phyloP scores from a whole-genome alignment of 1,284 basidiomycete species.

The Marasmius sp. region DNA sequence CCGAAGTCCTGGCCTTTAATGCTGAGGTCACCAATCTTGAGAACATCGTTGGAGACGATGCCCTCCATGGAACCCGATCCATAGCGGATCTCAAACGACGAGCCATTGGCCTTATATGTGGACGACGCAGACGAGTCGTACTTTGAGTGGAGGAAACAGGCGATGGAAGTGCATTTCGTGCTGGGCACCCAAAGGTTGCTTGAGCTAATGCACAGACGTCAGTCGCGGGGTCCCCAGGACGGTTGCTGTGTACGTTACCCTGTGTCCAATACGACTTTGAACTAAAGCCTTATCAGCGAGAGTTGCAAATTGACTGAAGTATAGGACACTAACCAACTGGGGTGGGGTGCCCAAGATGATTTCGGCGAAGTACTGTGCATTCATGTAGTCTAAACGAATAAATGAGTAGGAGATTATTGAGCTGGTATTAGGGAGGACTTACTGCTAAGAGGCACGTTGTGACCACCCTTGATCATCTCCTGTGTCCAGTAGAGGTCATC shows the following conservation, averaged over 20 bases:
- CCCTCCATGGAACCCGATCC: constrained; percentile 98
- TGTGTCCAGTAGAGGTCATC: constrained; percentile 84
- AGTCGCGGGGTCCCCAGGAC: constrained; percentile 6
- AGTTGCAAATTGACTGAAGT: constrained; percentile 4
- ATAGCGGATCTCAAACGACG: constrained; percentile 91
- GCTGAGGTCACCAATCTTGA: constrained; percentile 84
- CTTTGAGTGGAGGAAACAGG: constrained; percentile 96
- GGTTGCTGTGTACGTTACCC: constrained; percentile 45
- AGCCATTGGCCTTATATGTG: constrained; percentile 91
- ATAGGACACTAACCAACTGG: constrained; percentile 54
- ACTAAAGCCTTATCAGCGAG: constrained; percentile 35
- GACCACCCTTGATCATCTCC: constrained; percentile 77
- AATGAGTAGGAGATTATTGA: constrained; percentile 9
- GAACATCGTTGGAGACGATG: constrained; percentile 85
- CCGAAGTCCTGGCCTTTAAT: constrained; percentile 89
- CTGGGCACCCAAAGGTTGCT: constrained; percentile 96
- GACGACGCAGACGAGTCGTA: constrained; percentile 87
- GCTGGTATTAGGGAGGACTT: constrained; percentile 26
- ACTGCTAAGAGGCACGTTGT: constrained; percentile 91
- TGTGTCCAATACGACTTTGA: constrained; percentile 88
- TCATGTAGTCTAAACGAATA: constrained; percentile 79
- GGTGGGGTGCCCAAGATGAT: constrained; percentile 83
- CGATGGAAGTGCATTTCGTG: constrained; percentile 87
- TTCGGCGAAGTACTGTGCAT: constrained; percentile 95
- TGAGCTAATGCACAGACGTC: constrained; percentile 47